Evolutionary conservation across 192 early-diverging fungal species (phyloP).

Genomic region (Haplosporangium gracile): DNA sequence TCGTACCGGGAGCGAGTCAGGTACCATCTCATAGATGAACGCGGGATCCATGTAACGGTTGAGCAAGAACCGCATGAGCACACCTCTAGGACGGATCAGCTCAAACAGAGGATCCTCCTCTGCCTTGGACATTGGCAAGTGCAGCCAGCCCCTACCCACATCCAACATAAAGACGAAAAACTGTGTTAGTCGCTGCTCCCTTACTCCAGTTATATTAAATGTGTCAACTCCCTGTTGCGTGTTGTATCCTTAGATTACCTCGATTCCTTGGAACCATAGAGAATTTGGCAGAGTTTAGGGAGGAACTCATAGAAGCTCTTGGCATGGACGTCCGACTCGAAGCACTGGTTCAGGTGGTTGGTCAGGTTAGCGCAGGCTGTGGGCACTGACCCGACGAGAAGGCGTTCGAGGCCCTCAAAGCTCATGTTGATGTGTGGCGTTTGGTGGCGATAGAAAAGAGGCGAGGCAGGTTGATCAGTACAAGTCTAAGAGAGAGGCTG

Average conservation of each 20-base stretch:
- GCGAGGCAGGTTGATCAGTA: background rate
- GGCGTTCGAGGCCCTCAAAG: slow-evolving; percentile 49
- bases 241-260: slow-evolving; percentile 16
- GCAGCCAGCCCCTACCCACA: slow-evolving; percentile 40
- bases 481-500: background rate
- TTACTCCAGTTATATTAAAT: too few species aligned
- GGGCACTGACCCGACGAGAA: slow-evolving; percentile 50
- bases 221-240: too few species aligned
- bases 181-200: background rate
- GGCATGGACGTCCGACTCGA: slow-evolving; percentile 52
- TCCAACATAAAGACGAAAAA: background rate
- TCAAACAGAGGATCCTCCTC: slow-evolving; percentile 49
- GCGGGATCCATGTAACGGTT: slow-evolving; percentile 42
- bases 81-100: slow-evolving; percentile 35
- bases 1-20: slow-evolving; percentile 45
- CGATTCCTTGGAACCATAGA: slow-evolving; percentile 53
- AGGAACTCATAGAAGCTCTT: slow-evolving; percentile 53
- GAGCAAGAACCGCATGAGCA: slow-evolving; percentile 43
- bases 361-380: slow-evolving; percentile 48
- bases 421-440: slow-evolving; percentile 21
- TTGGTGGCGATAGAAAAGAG: background rate
- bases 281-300: slow-evolving; percentile 48
- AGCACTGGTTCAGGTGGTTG: slow-evolving; percentile 41
- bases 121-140: slow-evolving; percentile 51
- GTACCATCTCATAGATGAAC: slow-evolving; percentile 51